Conservation (phyloP, 1,139 yeast species). For the Diutina mesorugosa region DNA sequence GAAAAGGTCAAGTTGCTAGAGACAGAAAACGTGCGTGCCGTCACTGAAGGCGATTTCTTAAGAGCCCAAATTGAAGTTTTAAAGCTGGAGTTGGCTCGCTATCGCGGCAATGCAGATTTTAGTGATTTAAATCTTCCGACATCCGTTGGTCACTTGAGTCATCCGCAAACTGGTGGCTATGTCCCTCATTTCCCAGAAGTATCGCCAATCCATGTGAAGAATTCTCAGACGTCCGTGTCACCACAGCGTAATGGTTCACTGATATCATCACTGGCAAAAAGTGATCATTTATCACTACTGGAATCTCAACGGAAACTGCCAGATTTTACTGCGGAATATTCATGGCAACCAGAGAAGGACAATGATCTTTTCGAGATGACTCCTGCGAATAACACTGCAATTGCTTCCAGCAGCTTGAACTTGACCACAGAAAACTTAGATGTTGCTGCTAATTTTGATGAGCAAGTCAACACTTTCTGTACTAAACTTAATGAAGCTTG, state of each 20-base stretch:
- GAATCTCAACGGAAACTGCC: background rate
- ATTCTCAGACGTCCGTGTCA: background rate
- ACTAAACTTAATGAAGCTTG: constrained; percentile 67
- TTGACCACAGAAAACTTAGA: constrained; percentile 5
- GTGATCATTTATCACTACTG: background rate
- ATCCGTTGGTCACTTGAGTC: background rate
- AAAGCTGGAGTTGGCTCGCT: constrained; percentile 57
- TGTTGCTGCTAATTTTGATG: constrained; percentile 21
- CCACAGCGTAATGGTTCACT: background rate
- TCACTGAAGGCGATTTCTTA: constrained; percentile 61
- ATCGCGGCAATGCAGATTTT: constrained; percentile 34
- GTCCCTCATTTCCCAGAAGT: background rate
- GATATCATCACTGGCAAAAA: background rate
- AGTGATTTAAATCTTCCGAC: constrained; percentile 13
- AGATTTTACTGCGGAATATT: background rate
- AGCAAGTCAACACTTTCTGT: constrained; percentile 53
- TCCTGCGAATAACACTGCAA: background rate
- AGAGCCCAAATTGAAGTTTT: constrained; percentile 66
- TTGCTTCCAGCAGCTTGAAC: background rate
- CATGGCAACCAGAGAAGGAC: constrained; percentile 9
- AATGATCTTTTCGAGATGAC: constrained; percentile 4
- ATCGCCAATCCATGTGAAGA: background rate
- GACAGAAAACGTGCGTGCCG: constrained; percentile 48
- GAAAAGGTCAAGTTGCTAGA: constrained; percentile 63
- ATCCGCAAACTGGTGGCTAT: background rate